phyloP scores from a whole-genome alignment of 306 rosid species.

The Cicer pinnatifidum region DNA sequence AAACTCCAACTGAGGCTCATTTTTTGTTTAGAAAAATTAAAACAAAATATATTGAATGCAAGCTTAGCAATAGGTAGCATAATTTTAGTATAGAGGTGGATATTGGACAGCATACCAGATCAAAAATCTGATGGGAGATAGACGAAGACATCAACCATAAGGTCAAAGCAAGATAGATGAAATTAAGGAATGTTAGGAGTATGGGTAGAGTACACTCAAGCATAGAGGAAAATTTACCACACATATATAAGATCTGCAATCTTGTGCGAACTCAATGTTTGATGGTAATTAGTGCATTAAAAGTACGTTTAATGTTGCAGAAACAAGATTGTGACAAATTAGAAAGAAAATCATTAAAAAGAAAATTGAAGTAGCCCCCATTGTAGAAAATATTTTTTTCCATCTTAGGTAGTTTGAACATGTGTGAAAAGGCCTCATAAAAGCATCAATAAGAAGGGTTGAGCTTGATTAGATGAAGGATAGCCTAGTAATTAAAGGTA shows the following conservation, averaged over 20 bases:
- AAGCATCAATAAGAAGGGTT: background rate
- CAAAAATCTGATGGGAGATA: conserved; percentile 14
- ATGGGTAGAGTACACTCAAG: background rate
- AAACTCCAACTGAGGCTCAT: background rate
- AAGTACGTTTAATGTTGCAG: background rate
- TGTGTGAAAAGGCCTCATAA: background rate
- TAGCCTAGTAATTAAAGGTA: conserved; percentile 1
- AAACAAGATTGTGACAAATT: background rate
- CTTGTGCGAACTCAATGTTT: background rate
- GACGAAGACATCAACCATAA: background rate
- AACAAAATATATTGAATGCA: background rate
- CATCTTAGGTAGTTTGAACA: conserved; percentile 1
- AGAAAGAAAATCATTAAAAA: background rate
- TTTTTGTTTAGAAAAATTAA: background rate
- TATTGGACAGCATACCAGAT: background rate
- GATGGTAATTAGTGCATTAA: background rate
- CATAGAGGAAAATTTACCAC: background rate
- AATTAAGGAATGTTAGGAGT: background rate
- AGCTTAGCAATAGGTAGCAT: background rate
- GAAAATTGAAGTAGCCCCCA: background rate
- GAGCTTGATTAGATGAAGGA: background rate
- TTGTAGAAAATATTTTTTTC: no score
- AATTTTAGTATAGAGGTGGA: background rate
- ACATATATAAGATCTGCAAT: background rate
- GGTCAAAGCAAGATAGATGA: background rate